These are phyloP conservation scores for Cladorrhinum sp. DNA, from an alignment of 2,329 filamentous ascomycete species.

Conservation along the genomic window DNA sequence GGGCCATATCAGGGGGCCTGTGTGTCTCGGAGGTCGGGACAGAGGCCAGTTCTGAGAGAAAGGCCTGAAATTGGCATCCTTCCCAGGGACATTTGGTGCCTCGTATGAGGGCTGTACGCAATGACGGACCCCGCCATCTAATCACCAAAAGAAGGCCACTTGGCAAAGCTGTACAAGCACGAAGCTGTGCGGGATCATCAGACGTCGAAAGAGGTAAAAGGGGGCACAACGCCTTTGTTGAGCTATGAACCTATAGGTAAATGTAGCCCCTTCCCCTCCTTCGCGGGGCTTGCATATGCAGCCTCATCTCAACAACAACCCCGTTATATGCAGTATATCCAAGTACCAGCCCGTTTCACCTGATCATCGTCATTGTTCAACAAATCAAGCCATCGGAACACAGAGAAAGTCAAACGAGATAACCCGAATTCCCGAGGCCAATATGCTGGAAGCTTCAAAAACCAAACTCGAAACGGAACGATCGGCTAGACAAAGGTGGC, in stretches of 20 bases:
- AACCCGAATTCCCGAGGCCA: conserved; percentile 2
- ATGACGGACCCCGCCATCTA: not conserved
- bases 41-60: too few relatives aligned
- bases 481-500: not conserved
- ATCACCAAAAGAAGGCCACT: not conserved
- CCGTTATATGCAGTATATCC: not conserved
- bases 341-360: not conserved
- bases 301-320: conserved; percentile 8
- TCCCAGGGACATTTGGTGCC: not conserved
- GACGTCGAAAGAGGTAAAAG: not conserved
- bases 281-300: conserved; percentile 21
- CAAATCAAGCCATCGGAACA: not conserved
- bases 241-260: not conserved
- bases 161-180: not conserved
- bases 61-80: not conserved
- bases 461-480: not conserved
- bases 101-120: not conserved
- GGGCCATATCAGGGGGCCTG: not conserved
- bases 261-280: not conserved
- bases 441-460: not conserved
- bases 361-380: not conserved
- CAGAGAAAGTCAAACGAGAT: not conserved
- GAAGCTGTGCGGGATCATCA: not conserved
- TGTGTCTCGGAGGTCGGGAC: not conserved
- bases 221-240: not conserved